Evolutionary conservation across 495 filamentous ascomycete species (phyloP), one percentile per base, ranked within the genome.

Genomic region (Evansstolkia leycettana): DNA sequence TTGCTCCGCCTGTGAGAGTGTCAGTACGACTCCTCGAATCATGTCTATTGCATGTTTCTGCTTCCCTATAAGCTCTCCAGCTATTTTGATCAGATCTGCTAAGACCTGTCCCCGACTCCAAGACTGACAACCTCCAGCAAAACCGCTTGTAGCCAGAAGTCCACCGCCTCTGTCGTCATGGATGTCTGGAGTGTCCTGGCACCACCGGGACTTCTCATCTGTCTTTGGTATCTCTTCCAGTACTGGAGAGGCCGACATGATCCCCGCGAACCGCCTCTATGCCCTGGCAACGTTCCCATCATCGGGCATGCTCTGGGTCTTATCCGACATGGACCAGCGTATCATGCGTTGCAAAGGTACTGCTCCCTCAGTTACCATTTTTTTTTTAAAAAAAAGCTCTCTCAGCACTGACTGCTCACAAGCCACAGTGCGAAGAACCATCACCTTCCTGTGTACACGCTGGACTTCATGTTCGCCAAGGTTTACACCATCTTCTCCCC

Each of bases 401-500:
- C 9, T 5, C 17, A n/a, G 17, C 13, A 17, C 42, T 35, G 11
- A 42, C 12, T 19, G 13, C 33, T 12, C 30, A 12, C 8, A n/a
- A n/a, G n/a, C n/a, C n/a, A 41, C 33, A 55, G 50, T 10, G 31
- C 38, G 7, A 42, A 51, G 28, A n/a, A 29, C 10, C 26, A 36
- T 0, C 14, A 48, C 2, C 44, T 51, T 37, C 58, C 60, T 1
- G 60, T 67, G 27, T 65, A 64, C 49, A 54, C 56, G 3, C 44
- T 72, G 19, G 49, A 61, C 7, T 57, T 67, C 38, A 40, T 69
- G 23, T 46, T 50, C 33, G 45, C 36, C 23, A 66, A 66, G 23
- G 42, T 60, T 14, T 72, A 75, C 42, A 34, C 71, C 10, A 45
- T 70, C 8, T 56, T 45, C 5, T 60, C 65, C 0, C 56, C 67